Evolutionary conservation across 2,329 filamentous ascomycete species (phyloP).

Genomic region (Geosmithia putterillii): DNA sequence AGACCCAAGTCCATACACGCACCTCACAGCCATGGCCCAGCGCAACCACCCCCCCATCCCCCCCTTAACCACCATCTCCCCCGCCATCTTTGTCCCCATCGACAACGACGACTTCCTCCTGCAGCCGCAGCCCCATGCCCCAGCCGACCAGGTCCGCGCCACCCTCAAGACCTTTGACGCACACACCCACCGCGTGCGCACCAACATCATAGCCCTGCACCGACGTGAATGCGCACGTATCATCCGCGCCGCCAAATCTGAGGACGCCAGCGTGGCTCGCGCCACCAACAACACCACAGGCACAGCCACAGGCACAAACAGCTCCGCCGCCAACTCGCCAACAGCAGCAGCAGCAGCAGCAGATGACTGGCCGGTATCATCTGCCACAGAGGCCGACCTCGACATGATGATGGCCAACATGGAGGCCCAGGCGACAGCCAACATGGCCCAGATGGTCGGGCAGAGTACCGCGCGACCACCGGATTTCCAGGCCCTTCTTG

Average conservation of each 20-base stretch:
- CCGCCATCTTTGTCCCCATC: slow-evolving; percentile 22
- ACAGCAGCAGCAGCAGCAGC: neutral
- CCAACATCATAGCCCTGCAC: slow-evolving; percentile 16
- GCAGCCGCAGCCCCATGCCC: slow-evolving; percentile 1
- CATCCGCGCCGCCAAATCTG: slow-evolving; percentile 8
- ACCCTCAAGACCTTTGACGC: slow-evolving; percentile 10
- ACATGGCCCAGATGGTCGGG: neutral
- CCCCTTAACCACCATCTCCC: slow-evolving; percentile 9
- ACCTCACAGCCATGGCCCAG: neutral
- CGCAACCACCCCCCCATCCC: slow-evolving; percentile 6
- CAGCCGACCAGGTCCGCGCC: slow-evolving; percentile 8
- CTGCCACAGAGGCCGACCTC: slow-evolving; percentile 4
- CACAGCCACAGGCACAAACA: no score
- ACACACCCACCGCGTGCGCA: slow-evolving; percentile 13
- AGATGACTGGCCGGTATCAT: neutral
- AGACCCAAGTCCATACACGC: no score
- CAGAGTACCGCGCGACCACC: slow-evolving; percentile 2
- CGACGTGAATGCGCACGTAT: slow-evolving; percentile 19
- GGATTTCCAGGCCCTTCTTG: slow-evolving; percentile 5
- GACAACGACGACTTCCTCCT: slow-evolving; percentile 9
- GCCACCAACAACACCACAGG: neutral
- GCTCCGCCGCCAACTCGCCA: neutral
- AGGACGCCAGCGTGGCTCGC: slow-evolving; percentile 3
- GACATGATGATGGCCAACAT: slow-evolving; percentile 17
- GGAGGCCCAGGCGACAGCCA: neutral